A percentile compares a stretch with the other conserved stretches of the same genome.
phyloP scores from a whole-genome alignment of 2,329 filamentous ascomycete genomes.

The Claviceps monticola region DNA sequence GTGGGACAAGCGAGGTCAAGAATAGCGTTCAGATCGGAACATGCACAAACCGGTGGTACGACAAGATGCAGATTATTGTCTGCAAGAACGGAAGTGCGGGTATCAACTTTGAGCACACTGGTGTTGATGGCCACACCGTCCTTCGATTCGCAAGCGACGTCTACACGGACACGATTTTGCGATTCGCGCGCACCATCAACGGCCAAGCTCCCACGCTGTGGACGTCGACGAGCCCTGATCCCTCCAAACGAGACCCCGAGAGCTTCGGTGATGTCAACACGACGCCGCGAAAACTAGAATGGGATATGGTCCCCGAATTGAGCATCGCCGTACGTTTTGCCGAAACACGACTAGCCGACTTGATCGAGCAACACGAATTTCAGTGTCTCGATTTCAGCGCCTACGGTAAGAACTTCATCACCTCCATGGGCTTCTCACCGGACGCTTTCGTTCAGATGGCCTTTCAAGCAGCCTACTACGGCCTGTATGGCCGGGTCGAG shows the following conservation, averaged over 20 bases:
- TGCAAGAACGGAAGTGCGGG: constrained; percentile 97
- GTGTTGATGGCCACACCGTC: constrained; percentile 94
- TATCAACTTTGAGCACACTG: constrained; percentile 98
- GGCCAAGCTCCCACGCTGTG: constrained; percentile 83
- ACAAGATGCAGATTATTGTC: constrained; percentile 97
- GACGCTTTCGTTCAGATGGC: constrained; percentile 99
- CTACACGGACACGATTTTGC: constrained; percentile 93
- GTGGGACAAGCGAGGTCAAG: constrained; percentile 82
- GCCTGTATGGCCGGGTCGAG: constrained; percentile 83
- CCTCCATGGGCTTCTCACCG: constrained; percentile 88
- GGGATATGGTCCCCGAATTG: constrained; percentile 91
- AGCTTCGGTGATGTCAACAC: constrained; percentile 90
- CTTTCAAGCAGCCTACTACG: constrained; percentile 96
- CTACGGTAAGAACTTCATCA: constrained; percentile 97
- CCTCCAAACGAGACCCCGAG: constrained; percentile 76
- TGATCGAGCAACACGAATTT: constrained; percentile 95
- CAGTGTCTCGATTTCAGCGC: constrained; percentile 75
- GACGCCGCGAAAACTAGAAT: constrained; percentile 89
- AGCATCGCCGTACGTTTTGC: constrained; percentile 87
- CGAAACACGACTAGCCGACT: constrained; percentile 82
- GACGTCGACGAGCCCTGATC: constrained; percentile 82
- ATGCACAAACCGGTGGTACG: constrained; percentile 97
- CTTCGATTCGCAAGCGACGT: constrained; percentile 91
- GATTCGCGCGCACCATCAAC: constrained; percentile 91
- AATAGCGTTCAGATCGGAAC: constrained; percentile 92